Evolutionary conservation across 192 early-diverging fungal genomes (phyloP), one percentile per base, ranked within the genome.

Genomic region (Gaertneriomyces sp.): DNA sequence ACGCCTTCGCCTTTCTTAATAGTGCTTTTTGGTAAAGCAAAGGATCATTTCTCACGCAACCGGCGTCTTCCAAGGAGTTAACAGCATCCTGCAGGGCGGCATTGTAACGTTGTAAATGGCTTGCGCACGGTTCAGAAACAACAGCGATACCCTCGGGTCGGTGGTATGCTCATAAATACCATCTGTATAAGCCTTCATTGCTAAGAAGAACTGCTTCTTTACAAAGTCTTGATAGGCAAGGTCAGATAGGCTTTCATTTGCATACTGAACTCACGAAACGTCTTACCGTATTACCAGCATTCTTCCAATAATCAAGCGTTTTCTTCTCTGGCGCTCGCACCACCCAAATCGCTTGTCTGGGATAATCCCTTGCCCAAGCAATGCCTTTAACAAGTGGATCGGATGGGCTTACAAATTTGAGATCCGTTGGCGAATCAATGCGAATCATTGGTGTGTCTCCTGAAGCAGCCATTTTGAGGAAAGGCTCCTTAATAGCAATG

Each of bases 391-490:
- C 19, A 9, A 60, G 10, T 7, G 58, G 33, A 42, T 60, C 33
- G 42, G 3, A 20, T 60, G 7, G 39, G 45, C 11, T 10, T 7
- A 60, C n/a, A 41, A 42, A 60, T 16, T 41, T 45, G 19, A 60
- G 40, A 42, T 60, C 58, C 9, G 58, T 41, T 0, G 58, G 58
- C 45, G 58, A 60, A 42, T 60, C 58, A 41, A 60, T 42, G 1
- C 58, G 20, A 10, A 60, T 9, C 14, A 60, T 20, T 10, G 58
- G 58, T n/a, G n/a, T 60, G 42, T 14, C 39, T 7, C 58, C 58
- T 25, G 40, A 9, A 60, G 20, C 9, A 7, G 58, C 17, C n/a
- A 60, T n/a, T 42, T 60, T 49, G 12, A 49, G 17, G 17, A n/a
- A 49, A n/a, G 47, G 47, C 17, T 49, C 47, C 2, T 49, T 49